Percentiles rank a stretch among this genome's conserved stretches.
phyloP scores from a whole-genome alignment of 257 asterid species.

The Handroanthus guayacan region DNA sequence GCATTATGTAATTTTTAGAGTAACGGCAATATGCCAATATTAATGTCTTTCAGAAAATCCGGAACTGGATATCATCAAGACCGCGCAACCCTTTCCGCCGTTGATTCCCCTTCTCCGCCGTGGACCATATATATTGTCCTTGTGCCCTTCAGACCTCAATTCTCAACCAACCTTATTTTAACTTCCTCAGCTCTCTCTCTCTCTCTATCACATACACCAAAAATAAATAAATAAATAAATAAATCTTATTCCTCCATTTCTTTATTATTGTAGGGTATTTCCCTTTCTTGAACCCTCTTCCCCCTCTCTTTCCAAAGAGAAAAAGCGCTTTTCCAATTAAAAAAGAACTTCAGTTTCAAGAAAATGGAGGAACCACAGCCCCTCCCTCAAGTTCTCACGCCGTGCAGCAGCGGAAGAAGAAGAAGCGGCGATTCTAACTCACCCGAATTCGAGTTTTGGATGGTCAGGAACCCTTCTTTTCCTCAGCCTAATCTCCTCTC shows the following conservation, averaged over 20 bases:
- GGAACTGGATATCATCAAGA: not conserved
- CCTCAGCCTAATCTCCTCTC: constrained; percentile 76
- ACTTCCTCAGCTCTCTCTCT: constrained; percentile 7
- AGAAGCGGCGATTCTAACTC: constrained; percentile 54
- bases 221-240: constrained; percentile 2
- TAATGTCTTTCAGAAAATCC: constrained; percentile 13
- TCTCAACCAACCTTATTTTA: too few species aligned
- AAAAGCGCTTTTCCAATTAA: not conserved
- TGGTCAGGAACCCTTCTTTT: constrained; percentile 68
- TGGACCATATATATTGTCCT: too few species aligned
- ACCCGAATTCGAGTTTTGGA: constrained; percentile 95
- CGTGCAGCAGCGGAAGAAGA: constrained; percentile 59
- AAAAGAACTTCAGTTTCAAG: not conserved
- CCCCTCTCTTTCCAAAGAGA: not conserved
- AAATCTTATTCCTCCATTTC: constrained; percentile 21
- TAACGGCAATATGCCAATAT: not conserved
- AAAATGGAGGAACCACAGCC: constrained; percentile 45
- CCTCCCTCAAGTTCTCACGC: constrained; percentile 51
- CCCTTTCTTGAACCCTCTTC: not conserved
- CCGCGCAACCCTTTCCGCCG: not conserved
- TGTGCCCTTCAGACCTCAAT: too few species aligned
- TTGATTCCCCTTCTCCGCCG: not conserved
- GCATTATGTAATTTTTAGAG: not conserved
- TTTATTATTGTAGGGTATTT: constrained; percentile 38
- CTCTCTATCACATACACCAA: not conserved